Evolutionary conservation across 805 yeast genomes (phyloP).

Genomic region (Myxozyma monticola): DNA sequence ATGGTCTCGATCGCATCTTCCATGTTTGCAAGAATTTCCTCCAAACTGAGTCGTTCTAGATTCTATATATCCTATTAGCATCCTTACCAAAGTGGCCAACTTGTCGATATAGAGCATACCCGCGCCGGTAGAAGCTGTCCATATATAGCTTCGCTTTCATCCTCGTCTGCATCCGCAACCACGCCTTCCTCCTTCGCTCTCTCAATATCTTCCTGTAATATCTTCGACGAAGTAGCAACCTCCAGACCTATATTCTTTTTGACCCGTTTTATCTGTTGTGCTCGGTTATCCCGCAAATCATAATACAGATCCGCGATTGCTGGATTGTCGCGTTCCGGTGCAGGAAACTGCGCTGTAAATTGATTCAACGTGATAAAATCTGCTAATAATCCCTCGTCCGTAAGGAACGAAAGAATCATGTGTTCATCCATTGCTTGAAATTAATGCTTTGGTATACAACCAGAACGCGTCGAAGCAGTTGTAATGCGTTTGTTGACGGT

Average conservation of each 20-base stretch:
- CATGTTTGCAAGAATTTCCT: slow-evolving; percentile 16
- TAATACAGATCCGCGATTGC: slow-evolving; percentile 15
- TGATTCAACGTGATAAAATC: slow-evolving; percentile 22
- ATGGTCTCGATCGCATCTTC: slow-evolving; percentile 17
- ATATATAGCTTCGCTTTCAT: slow-evolving; percentile 6
- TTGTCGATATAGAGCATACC: neutral
- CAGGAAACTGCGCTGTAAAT: slow-evolving; percentile 16
- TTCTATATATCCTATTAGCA: slow-evolving; percentile 1
- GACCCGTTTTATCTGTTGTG: slow-evolving; percentile 2
- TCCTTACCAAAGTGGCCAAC: no score
- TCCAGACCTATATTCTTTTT: slow-evolving; percentile 15
- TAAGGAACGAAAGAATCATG: slow-evolving; percentile 18
- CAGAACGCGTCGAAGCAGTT: no score
- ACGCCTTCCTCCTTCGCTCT: neutral
- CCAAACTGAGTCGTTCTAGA: slow-evolving; percentile 1
- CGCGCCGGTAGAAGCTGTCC: slow-evolving; percentile 3
- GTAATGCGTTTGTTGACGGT: no score
- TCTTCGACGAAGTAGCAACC: slow-evolving; percentile 5
- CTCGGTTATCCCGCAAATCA: slow-evolving; percentile 11
- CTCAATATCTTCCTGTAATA: slow-evolving; percentile 1
- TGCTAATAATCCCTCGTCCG: slow-evolving; percentile 8
- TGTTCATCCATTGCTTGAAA: no score
- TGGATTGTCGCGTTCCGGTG: slow-evolving; percentile 11
- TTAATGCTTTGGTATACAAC: no score
- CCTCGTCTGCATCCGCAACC: slow-evolving; percentile 5